Evolutionary conservation across 352 stramenopile genomes (phyloP), one percentile per base, ranked within the genome.

Genomic region (Pythium monospermum): DNA sequence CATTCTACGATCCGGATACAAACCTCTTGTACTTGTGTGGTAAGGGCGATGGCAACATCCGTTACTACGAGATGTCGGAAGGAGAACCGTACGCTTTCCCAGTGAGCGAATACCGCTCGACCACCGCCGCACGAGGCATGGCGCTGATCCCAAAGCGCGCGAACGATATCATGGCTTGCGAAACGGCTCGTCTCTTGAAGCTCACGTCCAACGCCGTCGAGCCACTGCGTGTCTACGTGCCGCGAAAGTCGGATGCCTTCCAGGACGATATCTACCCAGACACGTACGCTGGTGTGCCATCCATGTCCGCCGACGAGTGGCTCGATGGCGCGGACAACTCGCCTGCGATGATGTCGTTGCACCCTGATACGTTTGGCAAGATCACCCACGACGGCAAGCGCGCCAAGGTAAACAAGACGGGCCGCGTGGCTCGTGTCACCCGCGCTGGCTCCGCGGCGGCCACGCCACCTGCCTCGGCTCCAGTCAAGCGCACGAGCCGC

Each of bases 211-310:
- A 98, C 57, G 90, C 93, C 32, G 94, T 99, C 28, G 95, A 99
- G 69, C 94, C 96, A 16, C 75, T 99, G 96, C 79, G 97, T 77
- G 83, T 87, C 37, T 92, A 88, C 61, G 96, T 99, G 53, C 97
- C 97, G 33, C 85, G 97, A 56, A 99, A 99, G 76, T 98, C 90
- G 55, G 97, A 99, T 62, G 94, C 92, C 22, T 99, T 99, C 80
- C 97, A 99, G 77, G 92, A 98, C 61, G 97, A 99, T 69, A 97
- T 99, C 66, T 99, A 98, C 78, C 97, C 97, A 18, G 92, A 98
- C 69, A 95, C 86, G 44, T 97, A 96, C 42, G 85, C 95, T n/a
- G 81, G 85, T 42, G 85, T 96, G 53, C 88, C 96, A 35, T 96
- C 96, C 16, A 95, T 98, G 79, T 94, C 78, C 16, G 95, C 90